These are phyloP conservation scores for Boletus barrowsii DNA, from an alignment of 768 basidiomycete genomes.

Conservation along the genomic window DNA sequence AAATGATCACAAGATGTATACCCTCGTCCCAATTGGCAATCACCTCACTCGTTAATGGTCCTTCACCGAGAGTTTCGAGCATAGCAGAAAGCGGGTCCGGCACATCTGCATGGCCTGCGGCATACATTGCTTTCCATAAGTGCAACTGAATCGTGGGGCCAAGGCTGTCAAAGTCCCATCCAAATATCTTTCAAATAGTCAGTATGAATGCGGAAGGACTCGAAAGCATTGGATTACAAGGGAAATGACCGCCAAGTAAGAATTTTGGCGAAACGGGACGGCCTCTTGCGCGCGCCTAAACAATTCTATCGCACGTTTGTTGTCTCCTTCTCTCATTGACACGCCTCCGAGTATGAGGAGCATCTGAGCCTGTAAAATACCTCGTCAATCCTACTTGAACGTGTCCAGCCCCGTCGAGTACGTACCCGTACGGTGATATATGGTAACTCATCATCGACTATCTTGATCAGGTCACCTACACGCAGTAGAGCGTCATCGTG, in stretches of 20 bases:
- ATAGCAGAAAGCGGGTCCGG: too few species aligned
- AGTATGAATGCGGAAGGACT: neutral
- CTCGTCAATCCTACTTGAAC: neutral
- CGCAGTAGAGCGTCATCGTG: too few species aligned
- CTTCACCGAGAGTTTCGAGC: too few species aligned
- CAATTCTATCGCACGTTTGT: neutral
- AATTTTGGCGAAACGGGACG: neutral
- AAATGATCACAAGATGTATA: too few species aligned
- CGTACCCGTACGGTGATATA: too few species aligned
- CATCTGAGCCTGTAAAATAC: neutral
- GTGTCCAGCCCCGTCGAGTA: too few species aligned
- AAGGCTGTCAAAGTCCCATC: constrained; percentile 14
- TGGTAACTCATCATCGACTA: too few species aligned
- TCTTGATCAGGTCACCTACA: too few species aligned
- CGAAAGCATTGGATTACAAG: neutral
- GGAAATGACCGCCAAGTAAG: neutral
- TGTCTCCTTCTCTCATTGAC: neutral
- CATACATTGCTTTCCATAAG: neutral
- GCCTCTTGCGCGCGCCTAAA: neutral
- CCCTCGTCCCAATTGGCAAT: too few species aligned
- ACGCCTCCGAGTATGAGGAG: neutral
- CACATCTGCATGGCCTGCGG: too few species aligned
- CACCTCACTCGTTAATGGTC: too few species aligned
- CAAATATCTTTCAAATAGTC: constrained; percentile 5
- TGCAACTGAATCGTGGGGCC: neutral